Evolutionary conservation across 2,329 filamentous ascomycete species (phyloP).

Genomic region (Colletotrichum aenigma): DNA sequence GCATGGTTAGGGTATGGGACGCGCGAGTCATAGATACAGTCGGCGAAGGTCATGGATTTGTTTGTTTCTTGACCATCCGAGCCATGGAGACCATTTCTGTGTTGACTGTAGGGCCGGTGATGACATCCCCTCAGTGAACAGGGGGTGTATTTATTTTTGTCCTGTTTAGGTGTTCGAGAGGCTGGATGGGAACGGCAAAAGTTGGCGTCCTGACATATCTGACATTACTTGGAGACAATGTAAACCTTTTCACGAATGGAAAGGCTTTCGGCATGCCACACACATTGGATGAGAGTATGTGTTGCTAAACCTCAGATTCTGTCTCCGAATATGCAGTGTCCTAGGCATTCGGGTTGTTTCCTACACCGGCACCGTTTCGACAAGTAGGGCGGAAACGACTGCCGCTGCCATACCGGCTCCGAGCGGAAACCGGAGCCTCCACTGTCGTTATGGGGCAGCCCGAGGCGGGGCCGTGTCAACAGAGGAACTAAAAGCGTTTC

Average conservation of each 20-base stretch:
- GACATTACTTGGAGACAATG: neutral
- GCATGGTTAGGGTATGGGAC: neutral
- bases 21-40: neutral
- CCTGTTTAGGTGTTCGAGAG: neutral
- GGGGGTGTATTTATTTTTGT: neutral
- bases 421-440: neutral
- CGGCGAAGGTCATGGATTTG: neutral
- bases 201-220: neutral
- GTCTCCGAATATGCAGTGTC: neutral
- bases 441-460: neutral
- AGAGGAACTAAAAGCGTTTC: neutral
- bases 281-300: neutral
- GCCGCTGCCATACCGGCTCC: neutral
- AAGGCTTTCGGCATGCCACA: neutral
- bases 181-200: neutral
- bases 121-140: neutral
- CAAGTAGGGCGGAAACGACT: neutral
- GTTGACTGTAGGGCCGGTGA: neutral
- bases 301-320: neutral
- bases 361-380: neutral
- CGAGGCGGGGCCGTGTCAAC: neutral
- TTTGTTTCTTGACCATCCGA: neutral
- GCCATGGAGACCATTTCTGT: neutral
- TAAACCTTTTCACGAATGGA: neutral
- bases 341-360: neutral